phyloP scores from a whole-genome alignment of 2,329 filamentous ascomycete genomes.

The Orbilia ellipsospora region DNA sequence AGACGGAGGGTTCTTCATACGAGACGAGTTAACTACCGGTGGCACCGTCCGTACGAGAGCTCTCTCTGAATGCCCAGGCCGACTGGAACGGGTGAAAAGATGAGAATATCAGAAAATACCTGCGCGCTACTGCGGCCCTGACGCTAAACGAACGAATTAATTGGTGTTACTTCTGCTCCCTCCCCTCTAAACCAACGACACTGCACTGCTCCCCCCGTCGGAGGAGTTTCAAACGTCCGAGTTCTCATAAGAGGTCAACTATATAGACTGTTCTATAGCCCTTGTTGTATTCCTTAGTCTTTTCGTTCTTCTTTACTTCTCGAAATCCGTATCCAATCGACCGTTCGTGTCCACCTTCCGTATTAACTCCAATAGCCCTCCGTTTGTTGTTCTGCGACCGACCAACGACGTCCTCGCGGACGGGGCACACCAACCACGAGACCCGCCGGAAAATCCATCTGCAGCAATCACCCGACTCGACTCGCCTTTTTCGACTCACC shows the following conservation, averaged over 20 bases:
- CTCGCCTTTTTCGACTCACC: slow-evolving; percentile 1
- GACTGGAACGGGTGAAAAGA: background rate
- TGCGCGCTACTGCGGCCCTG: slow-evolving; percentile 21
- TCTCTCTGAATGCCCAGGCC: background rate
- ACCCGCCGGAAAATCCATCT: slow-evolving; percentile 38
- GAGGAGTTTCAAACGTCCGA: no score
- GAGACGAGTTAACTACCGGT: no score
- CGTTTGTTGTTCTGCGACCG: slow-evolving; percentile 11
- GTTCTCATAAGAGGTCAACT: background rate
- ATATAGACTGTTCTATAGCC: slow-evolving; percentile 17
- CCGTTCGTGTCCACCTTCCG: no score
- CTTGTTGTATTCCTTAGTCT: slow-evolving; percentile 1
- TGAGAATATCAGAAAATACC: slow-evolving; percentile 27
- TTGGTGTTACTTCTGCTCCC: background rate
- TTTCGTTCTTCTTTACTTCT: background rate
- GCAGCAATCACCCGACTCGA: slow-evolving; percentile 33
- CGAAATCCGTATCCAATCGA: background rate
- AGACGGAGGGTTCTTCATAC: no score
- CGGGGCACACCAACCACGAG: slow-evolving; percentile 36
- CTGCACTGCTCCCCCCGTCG: no score
- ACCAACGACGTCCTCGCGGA: slow-evolving; percentile 25
- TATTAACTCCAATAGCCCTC: no score
- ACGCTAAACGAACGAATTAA: background rate
- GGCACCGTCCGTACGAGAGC: no score
- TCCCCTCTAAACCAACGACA: background rate